Evolutionary conservation across 2,329 filamentous ascomycete species (phyloP).

Genomic region (Botrytis fragariae): DNA sequence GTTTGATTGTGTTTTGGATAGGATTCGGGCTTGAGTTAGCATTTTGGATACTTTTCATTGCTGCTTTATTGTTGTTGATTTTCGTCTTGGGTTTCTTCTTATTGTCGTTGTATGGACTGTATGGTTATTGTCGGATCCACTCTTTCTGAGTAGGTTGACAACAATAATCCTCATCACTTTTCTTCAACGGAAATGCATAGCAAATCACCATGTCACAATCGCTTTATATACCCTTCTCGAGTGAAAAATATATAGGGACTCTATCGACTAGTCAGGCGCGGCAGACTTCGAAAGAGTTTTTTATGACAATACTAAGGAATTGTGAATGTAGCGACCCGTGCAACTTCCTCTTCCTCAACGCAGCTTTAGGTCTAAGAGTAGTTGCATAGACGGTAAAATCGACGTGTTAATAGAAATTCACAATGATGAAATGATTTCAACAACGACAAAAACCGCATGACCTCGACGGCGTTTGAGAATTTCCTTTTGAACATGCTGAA

Average conservation of each 20-base stretch:
- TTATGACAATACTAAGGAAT: no score
- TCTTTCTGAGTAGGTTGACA: not conserved
- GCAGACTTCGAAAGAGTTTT: no score
- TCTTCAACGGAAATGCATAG: no score
- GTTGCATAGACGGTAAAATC: no score
- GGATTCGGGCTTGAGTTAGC: not conserved
- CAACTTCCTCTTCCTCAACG: no score
- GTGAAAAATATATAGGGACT: no score
- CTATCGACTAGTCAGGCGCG: no score
- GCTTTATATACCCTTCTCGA: no score
- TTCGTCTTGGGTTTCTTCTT: not conserved
- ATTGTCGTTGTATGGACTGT: not conserved
- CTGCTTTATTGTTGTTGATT: not conserved
- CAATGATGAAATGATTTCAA: fast-evolving
- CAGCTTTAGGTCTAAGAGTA: no score
- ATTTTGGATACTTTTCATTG: not conserved
- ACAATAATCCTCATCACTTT: no score
- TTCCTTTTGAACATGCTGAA: not conserved
- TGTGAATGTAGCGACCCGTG: no score
- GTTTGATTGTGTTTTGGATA: not conserved
- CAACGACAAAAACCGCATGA: not conserved
- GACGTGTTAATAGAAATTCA: not conserved
- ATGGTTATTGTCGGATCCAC: fast-evolving
- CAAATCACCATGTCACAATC: no score
- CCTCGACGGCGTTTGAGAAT: not conserved